Percentiles rank a stretch among this genome's conserved stretches.
Evolutionary conservation across 2,329 filamentous ascomycete genomes (phyloP).

Genomic region (Amphichorda felina): DNA sequence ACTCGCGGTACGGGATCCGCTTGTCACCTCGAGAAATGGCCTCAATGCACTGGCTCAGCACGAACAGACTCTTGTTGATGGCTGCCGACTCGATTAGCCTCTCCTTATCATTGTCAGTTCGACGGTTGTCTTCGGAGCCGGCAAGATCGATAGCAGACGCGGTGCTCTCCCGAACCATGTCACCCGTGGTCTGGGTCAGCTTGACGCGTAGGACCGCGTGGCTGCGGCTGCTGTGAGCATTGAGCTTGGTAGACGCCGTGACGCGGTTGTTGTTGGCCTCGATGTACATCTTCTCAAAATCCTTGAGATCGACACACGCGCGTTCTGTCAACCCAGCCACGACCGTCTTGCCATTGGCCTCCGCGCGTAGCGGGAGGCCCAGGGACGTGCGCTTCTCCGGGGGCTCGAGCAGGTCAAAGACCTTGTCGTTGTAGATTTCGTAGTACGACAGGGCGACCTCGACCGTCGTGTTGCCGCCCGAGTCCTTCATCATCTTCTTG

Average conservation of each 20-base stretch:
- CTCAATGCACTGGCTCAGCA: conserved; percentile 89
- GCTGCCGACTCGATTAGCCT: conserved; percentile 88
- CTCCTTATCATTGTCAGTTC: conserved; percentile 89
- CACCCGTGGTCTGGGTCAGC: conserved; percentile 61
- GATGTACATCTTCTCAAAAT: conserved; percentile 83
- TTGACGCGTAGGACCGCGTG: conserved; percentile 90
- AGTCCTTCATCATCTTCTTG: conserved; percentile 76
- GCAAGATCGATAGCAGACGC: conserved; percentile 91
- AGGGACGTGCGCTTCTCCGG: conserved; percentile 75
- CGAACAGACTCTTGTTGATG: conserved; percentile 96
- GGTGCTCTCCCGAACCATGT: conserved; percentile 62
- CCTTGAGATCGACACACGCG: conserved; percentile 71
- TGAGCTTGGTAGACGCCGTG: conserved; percentile 83
- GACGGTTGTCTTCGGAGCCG: conserved; percentile 87
- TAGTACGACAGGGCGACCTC: conserved; percentile 78
- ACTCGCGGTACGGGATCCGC: conserved; percentile 85
- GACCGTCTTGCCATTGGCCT: conserved; percentile 77
- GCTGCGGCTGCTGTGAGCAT: conserved; percentile 79
- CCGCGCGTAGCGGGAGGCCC: conserved; percentile 71
- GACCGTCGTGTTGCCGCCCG: conserved; percentile 56
- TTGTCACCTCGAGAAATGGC: conserved; percentile 68
- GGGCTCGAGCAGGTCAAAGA: conserved; percentile 80
- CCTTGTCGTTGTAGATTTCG: conserved; percentile 95
- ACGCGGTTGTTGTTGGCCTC: conserved; percentile 85
- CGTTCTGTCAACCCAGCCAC: conserved; percentile 80